Conservation (phyloP, 2,329 filamentous ascomycete genomes). For the Aspergillus sp. region DNA sequence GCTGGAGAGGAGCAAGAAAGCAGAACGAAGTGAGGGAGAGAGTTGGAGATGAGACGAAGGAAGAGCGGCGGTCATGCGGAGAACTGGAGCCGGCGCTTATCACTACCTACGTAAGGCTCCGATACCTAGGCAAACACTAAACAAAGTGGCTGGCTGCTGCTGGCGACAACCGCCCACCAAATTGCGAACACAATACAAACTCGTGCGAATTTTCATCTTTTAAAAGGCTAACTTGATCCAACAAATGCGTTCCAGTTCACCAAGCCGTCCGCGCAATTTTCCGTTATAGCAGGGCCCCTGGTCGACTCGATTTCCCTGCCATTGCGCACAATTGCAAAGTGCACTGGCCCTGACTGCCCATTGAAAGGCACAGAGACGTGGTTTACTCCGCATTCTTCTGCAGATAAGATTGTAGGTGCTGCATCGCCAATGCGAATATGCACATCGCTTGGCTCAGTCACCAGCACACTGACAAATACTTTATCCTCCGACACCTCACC, state of each 20-base stretch:
- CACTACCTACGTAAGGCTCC: neutral
- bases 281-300: constrained; percentile 31
- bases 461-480: constrained; percentile 30
- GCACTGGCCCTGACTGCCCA: constrained; percentile 29
- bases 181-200: neutral
- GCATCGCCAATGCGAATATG: constrained; percentile 29
- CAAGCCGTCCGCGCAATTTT: constrained; percentile 25
- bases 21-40: neutral
- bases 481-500: constrained; percentile 31
- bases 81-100: constrained; percentile 9
- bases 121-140: neutral
- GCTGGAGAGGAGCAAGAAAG: neutral
- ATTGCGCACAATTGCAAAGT: constrained; percentile 26
- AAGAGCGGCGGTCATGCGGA: constrained; percentile 5
- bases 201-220: neutral
- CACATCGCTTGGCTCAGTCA: constrained; percentile 27
- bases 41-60: constrained; percentile 5
- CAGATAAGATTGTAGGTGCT: constrained; percentile 22
- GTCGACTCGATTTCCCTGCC: constrained; percentile 20
- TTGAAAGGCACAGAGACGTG: constrained; percentile 34
- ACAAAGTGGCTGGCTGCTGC: neutral
- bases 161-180: neutral
- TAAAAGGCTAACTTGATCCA: constrained; percentile 24
- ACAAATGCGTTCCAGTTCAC: constrained; percentile 40
- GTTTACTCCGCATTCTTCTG: constrained; percentile 25